These are phyloP conservation scores for Naganishia antarctica DNA, from an alignment of 768 basidiomycete genomes.

Conservation along the genomic window DNA sequence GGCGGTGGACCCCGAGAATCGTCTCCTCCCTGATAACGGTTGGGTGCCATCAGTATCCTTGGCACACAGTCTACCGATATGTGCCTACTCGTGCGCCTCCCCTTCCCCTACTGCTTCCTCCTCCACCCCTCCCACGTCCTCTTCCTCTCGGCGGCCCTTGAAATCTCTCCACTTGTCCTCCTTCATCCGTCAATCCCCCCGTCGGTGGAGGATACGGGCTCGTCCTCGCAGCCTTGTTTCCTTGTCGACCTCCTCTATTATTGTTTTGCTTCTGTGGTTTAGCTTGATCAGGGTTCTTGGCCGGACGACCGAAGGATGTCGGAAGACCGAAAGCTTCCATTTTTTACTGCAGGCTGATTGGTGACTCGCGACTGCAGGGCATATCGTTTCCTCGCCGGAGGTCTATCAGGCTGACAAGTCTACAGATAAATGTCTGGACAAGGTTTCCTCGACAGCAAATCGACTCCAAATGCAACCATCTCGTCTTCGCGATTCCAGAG, in stretches of 20 bases:
- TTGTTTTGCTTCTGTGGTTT: background rate
- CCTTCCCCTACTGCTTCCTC: background rate
- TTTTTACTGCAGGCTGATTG: background rate
- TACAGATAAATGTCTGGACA: too few relatives aligned
- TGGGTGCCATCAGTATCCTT: background rate
- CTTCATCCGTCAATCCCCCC: background rate
- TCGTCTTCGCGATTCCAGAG: too few relatives aligned
- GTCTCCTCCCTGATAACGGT: background rate
- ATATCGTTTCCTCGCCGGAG: too few relatives aligned
- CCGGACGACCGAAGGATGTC: slow-evolving; percentile 4
- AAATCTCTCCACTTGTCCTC: slow-evolving; percentile 3
- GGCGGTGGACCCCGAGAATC: background rate
- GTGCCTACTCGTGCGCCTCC: background rate
- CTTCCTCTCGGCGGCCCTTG: background rate
- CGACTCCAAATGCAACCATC: too few relatives aligned
- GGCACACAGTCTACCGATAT: too few relatives aligned
- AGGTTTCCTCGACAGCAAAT: too few relatives aligned
- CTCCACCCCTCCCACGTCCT: background rate
- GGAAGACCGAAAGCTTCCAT: slow-evolving; percentile 18
- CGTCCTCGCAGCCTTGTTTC: background rate
- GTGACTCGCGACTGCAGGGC: too few relatives aligned
- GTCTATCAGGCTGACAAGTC: background rate
- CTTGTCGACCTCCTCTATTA: slow-evolving; percentile 1
- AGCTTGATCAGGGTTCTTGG: background rate
- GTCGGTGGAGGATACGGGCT: slow-evolving; percentile 1